These are phyloP conservation scores for Metroxylon sagu DNA, from an alignment of 176 grass and related monocot genomes.

Conservation along the genomic window DNA sequence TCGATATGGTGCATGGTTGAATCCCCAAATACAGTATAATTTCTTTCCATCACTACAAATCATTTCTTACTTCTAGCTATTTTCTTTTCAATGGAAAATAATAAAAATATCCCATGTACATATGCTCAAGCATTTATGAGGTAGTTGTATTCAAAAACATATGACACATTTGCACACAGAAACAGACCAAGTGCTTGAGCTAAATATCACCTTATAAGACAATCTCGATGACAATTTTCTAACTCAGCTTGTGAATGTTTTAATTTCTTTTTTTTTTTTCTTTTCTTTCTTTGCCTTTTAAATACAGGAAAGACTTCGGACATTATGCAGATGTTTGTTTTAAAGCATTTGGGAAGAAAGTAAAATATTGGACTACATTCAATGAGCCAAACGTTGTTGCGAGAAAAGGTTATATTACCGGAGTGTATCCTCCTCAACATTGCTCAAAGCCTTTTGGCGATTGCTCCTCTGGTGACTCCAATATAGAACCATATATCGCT, in stretches of 20 bases:
- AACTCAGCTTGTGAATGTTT: no score
- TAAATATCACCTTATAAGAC: no score
- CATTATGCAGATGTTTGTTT: conserved; percentile 52
- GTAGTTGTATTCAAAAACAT: no score
- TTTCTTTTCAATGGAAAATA: neutral
- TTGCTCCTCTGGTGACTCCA: conserved; percentile 52
- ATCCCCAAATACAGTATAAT: conserved; percentile 41
- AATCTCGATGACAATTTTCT: no score
- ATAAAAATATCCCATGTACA: no score
- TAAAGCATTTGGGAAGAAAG: conserved; percentile 56
- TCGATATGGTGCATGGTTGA: conserved; percentile 48
- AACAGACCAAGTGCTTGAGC: no score
- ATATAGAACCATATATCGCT: conserved; percentile 53
- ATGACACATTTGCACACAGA: no score
- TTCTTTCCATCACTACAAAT: neutral
- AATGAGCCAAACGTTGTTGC: conserved; percentile 45
- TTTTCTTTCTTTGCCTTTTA: neutral
- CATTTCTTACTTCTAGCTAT: neutral
- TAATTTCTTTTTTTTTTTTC: neutral
- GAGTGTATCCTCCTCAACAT: conserved; percentile 30
- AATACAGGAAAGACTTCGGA: conserved; percentile 45
- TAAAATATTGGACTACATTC: conserved; percentile 57
- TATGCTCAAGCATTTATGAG: no score
- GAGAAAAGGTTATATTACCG: conserved; percentile 13
- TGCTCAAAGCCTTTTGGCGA: conserved; percentile 51